phyloP scores from a whole-genome alignment of 78 protist genomes.

The Planoprotostelium fungivorum region DNA sequence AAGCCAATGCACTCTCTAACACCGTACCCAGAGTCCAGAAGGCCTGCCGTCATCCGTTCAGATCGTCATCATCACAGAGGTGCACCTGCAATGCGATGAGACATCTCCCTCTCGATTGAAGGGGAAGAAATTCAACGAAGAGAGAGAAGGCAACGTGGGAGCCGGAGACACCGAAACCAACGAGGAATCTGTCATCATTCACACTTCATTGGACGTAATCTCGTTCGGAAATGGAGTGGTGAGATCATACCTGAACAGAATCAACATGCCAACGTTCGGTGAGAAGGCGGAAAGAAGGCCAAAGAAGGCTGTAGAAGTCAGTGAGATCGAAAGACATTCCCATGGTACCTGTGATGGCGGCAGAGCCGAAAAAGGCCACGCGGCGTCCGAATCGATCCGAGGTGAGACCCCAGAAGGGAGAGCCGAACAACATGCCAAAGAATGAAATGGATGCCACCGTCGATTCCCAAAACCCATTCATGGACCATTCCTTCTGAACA shows the following conservation, averaged over 20 bases:
- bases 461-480: not conserved
- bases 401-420: not conserved
- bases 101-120: not conserved
- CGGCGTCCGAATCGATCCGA: not conserved
- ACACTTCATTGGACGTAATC: not conserved
- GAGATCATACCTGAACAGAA: not conserved
- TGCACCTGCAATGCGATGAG: not conserved
- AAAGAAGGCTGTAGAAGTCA: not conserved
- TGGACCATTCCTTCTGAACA: not conserved
- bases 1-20: not conserved
- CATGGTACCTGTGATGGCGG: not conserved
- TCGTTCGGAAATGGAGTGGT: too few relatives aligned
- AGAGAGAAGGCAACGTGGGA: constrained; percentile 1
- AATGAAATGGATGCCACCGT: not conserved
- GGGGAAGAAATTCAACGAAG: constrained; percentile 6
- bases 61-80: not conserved
- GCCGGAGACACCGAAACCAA: not conserved
- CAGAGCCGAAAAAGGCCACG: not conserved
- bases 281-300: not conserved
- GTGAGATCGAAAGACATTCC: too few relatives aligned
- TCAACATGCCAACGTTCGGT: not conserved
- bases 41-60: not conserved
- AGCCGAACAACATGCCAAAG: constrained; percentile 6
- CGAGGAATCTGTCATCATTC: not conserved
- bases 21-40: constrained; percentile 17